These are phyloP conservation scores for Boeremia exigua DNA, from an alignment of 2,329 filamentous ascomycete species.

Conservation along the genomic window DNA sequence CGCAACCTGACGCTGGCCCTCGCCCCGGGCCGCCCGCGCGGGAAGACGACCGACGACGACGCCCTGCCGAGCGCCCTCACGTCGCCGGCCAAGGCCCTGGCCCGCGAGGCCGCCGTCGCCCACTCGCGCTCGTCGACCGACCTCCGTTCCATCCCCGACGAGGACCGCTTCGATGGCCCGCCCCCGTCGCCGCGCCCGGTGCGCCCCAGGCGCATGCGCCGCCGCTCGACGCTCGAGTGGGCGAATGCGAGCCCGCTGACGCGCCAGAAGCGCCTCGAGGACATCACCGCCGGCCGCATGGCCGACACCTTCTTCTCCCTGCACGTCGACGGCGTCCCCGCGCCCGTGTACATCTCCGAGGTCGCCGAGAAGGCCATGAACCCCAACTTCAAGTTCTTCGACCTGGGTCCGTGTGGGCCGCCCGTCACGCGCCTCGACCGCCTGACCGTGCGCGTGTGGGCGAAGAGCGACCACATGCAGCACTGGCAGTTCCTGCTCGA, in stretches of 20 bases:
- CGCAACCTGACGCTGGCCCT: conserved; percentile 79
- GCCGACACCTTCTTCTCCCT: conserved; percentile 91
- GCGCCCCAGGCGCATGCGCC: conserved; percentile 54
- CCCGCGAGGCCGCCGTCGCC: conserved; percentile 8
- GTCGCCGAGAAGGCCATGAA: conserved; percentile 81
- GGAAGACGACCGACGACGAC: conserved; percentile 76
- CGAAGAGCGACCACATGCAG: conserved; percentile 60
- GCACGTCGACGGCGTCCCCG: conserved; percentile 67
- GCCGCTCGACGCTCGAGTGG: conserved; percentile 70
- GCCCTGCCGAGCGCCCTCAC: conserved; percentile 71
- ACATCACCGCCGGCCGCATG: conserved; percentile 72
- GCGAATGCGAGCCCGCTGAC: conserved; percentile 62
- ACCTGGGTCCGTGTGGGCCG: conserved; percentile 69
- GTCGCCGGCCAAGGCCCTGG: conserved; percentile 69
- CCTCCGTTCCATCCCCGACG: no score
- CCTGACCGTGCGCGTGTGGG: conserved; percentile 77
- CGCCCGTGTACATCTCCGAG: conserved; percentile 92
- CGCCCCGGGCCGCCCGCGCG: conserved; percentile 57
- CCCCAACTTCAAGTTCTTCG: conserved; percentile 86
- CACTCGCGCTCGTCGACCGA: no score
- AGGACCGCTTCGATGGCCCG: no score
- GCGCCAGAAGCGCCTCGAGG: conserved; percentile 77
- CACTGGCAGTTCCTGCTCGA: conserved; percentile 72
- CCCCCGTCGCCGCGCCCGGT: no score
- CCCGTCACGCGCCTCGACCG: conserved; percentile 69